Conservation (phyloP, 2,329 filamentous ascomycete species). For the Scedosporium minutisporum region DNA sequence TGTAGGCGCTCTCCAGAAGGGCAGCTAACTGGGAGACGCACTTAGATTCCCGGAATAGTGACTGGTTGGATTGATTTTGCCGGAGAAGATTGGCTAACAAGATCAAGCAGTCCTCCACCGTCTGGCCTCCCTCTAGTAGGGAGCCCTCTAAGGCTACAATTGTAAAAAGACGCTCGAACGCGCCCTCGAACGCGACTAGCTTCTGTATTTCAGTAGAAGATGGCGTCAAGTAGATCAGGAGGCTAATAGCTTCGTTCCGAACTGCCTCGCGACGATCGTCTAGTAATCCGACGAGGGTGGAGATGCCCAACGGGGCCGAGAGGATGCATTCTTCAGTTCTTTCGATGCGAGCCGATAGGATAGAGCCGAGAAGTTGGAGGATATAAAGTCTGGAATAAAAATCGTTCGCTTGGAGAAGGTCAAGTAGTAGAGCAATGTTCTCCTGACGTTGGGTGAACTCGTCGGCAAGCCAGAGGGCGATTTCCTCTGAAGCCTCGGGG, state of each 20-base stretch:
- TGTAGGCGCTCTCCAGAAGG: slow-evolving; percentile 51
- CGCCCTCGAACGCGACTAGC: slow-evolving; percentile 88
- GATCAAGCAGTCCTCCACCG: slow-evolving; percentile 88
- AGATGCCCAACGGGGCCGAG: slow-evolving; percentile 78
- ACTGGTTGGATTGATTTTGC: slow-evolving; percentile 85
- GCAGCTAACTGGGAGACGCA: slow-evolving; percentile 64
- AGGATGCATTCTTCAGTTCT: slow-evolving; percentile 92
- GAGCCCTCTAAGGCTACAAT: slow-evolving; percentile 77
- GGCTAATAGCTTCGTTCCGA: slow-evolving; percentile 75
- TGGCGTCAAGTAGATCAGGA: slow-evolving; percentile 81
- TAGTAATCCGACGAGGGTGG: slow-evolving; percentile 71
- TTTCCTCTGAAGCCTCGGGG: slow-evolving; percentile 90
- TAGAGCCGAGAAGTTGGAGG: slow-evolving; percentile 78
- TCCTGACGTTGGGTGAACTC: slow-evolving; percentile 97
- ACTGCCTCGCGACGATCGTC: slow-evolving; percentile 82
- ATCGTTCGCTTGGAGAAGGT: slow-evolving; percentile 77
- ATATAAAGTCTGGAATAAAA: slow-evolving; percentile 90
- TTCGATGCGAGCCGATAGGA: slow-evolving; percentile 76
- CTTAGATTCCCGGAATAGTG: slow-evolving; percentile 83
- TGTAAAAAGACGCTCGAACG: slow-evolving; percentile 76
- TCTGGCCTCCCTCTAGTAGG: slow-evolving; percentile 70
- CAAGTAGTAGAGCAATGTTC: slow-evolving; percentile 83
- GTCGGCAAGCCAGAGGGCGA: slow-evolving; percentile 90
- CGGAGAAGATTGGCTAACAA: slow-evolving; percentile 81
- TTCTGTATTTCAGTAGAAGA: slow-evolving; percentile 86